phyloP scores from a whole-genome alignment of 306 rosid species.

The Erythrophleum fordii region DNA sequence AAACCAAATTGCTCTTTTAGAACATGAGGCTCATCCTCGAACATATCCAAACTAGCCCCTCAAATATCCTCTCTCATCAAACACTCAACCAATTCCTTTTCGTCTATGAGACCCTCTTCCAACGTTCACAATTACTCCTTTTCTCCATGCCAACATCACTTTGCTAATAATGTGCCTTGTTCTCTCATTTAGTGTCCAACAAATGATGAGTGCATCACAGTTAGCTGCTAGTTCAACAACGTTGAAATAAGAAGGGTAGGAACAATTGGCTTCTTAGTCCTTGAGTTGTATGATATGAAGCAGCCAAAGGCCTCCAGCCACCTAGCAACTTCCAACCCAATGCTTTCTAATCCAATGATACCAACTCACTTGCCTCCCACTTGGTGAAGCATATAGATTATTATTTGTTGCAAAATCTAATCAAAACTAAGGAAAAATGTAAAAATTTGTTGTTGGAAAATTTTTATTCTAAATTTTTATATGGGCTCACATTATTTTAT shows the following conservation, averaged over 20 bases:
- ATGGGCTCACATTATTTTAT: too few species aligned
- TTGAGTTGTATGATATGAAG: neutral
- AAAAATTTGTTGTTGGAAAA: too few species aligned
- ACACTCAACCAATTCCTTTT: conserved; percentile 47
- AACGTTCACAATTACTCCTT: conserved; percentile 47
- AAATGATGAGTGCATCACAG: conserved; percentile 42
- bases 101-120: conserved; percentile 49
- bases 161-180: conserved; percentile 43
- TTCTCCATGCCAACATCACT: conserved; percentile 42
- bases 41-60: conserved; percentile 60
- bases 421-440: too few species aligned
- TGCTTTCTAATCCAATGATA: too few species aligned
- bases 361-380: too few species aligned
- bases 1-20: conserved; percentile 20
- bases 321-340: too few species aligned
- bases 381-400: too few species aligned
- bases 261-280: neutral
- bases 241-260: neutral
- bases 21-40: conserved; percentile 52
- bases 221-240: conserved; percentile 38
- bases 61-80: conserved; percentile 43
- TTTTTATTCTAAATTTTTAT: too few species aligned
- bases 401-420: too few species aligned
- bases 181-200: conserved; percentile 34
- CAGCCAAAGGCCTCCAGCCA: too few species aligned